Evolutionary conservation across 2,329 filamentous ascomycete species (phyloP).

Genomic region (Zasmidium cellare): DNA sequence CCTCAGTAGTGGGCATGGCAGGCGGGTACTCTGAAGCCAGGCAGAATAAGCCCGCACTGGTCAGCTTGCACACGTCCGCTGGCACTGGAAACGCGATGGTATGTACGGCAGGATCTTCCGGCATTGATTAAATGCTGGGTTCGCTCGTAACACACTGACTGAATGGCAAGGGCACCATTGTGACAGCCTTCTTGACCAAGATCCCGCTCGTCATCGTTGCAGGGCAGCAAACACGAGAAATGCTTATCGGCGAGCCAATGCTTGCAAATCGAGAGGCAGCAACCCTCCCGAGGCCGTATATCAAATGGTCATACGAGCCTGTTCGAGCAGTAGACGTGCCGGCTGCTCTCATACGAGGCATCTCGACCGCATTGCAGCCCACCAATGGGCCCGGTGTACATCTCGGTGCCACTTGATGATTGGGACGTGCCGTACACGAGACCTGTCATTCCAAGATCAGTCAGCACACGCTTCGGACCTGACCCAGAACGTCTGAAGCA

Average conservation of each 20-base stretch:
- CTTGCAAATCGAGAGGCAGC: not conserved
- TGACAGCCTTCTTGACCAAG: not conserved
- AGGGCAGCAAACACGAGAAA: not conserved
- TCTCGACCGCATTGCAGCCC: not conserved
- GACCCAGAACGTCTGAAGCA: not conserved
- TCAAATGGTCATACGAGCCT: not conserved
- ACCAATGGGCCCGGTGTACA: not conserved
- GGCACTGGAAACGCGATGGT: not conserved
- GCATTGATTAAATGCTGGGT: too few relatives aligned
- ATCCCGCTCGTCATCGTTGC: not conserved
- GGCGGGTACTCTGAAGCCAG: constrained; percentile 5
- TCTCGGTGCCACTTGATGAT: not conserved
- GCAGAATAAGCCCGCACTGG: constrained; percentile 2
- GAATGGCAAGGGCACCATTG: not conserved
- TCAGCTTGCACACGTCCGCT: not conserved
- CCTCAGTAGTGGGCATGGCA: constrained; percentile 7
- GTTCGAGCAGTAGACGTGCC: not conserved
- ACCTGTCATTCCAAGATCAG: not conserved
- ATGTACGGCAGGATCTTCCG: not conserved
- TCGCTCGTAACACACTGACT: not conserved
- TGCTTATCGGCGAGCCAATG: not conserved
- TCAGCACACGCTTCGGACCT: not conserved
- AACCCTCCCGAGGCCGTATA: not conserved
- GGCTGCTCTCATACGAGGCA: not conserved
- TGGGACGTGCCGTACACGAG: not conserved